A percentile compares a stretch with the other conserved stretches of the same genome.
phyloP scores from a whole-genome alignment of 164 flowering plant species.

The Chloranthus sessilifolius region DNA sequence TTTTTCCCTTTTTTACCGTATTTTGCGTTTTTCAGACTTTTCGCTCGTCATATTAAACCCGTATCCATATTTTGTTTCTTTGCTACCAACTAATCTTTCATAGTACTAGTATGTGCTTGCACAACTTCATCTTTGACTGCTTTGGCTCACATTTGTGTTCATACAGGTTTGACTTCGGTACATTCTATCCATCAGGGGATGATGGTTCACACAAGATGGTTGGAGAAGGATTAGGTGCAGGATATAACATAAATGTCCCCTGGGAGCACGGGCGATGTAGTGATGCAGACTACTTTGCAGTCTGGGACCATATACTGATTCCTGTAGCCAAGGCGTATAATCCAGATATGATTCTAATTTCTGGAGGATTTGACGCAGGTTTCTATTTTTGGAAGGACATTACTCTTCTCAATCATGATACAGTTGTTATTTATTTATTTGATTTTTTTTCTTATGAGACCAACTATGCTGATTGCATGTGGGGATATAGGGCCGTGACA shows the following conservation, averaged over 20 bases:
- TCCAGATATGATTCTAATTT: conserved; percentile 81
- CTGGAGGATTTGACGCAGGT: conserved; percentile 99
- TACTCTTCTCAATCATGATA: neutral
- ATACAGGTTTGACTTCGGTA: conserved; percentile 76
- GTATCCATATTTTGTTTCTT: too few relatives aligned
- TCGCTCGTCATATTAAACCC: too few relatives aligned
- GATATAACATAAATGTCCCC: conserved; percentile 93
- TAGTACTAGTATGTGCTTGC: too few relatives aligned
- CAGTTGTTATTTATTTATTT: too few relatives aligned
- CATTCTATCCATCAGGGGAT: conserved; percentile 76
- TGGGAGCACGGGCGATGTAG: conserved; percentile 94
- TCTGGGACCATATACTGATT: conserved; percentile 85
- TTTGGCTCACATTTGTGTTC: neutral
- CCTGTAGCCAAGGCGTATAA: conserved; percentile 81
- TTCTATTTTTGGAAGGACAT: neutral
- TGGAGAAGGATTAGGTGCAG: conserved; percentile 89
- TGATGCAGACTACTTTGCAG: conserved; percentile 95
- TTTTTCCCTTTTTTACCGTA: too few relatives aligned
- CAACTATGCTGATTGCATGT: too few relatives aligned
- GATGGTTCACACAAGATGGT: conserved; percentile 71
- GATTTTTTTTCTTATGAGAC: neutral
- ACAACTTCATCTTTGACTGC: conserved; percentile 1
- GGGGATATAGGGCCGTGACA: too few relatives aligned
- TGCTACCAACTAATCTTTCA: too few relatives aligned
- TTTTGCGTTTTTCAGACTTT: too few relatives aligned